phyloP scores from a whole-genome alignment of 805 yeast genomes.

The Lipomyces kockii region DNA sequence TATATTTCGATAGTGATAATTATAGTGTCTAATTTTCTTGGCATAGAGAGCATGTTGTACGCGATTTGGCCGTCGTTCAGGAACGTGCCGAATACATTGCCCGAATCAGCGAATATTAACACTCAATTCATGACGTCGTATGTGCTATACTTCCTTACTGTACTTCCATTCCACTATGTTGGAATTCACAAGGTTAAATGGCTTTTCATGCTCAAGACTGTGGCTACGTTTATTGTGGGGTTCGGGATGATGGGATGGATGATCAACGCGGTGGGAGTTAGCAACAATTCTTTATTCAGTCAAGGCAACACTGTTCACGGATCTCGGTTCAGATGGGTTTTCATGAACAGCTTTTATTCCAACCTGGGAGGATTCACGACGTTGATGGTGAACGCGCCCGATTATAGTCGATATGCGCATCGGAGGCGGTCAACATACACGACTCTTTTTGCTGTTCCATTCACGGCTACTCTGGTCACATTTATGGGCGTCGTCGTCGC shows the following conservation, averaged over 20 bases:
- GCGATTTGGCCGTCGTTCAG: slow-evolving; percentile 65
- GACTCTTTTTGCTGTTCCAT: slow-evolving; percentile 26
- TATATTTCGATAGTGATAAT: too few relatives aligned
- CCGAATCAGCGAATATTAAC: slow-evolving; percentile 30
- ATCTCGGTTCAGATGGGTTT: slow-evolving; percentile 78
- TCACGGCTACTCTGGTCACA: slow-evolving; percentile 25
- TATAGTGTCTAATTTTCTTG: too few relatives aligned
- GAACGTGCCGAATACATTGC: slow-evolving; percentile 49
- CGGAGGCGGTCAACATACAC: slow-evolving; percentile 42
- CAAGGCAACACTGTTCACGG: slow-evolving; percentile 52
- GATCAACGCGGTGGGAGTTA: slow-evolving; percentile 43
- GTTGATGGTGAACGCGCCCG: slow-evolving; percentile 55
- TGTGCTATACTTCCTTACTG: slow-evolving; percentile 79
- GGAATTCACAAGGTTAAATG: slow-evolving; percentile 85
- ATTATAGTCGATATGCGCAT: slow-evolving; percentile 54
- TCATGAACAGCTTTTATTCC: slow-evolving; percentile 58
- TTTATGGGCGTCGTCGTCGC: slow-evolving; percentile 35
- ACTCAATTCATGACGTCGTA: slow-evolving; percentile 69
- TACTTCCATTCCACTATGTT: slow-evolving; percentile 80
- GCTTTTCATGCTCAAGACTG: slow-evolving; percentile 80
- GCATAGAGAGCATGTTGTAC: slow-evolving; percentile 63
- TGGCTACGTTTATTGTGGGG: slow-evolving; percentile 80
- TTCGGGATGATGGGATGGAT: slow-evolving; percentile 83
- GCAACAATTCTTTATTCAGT: slow-evolving; percentile 17
- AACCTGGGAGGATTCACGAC: slow-evolving; percentile 41